These are phyloP conservation scores for Metschnikowia cerradonensis DNA, from an alignment of 805 yeast genomes.

Conservation along the genomic window DNA sequence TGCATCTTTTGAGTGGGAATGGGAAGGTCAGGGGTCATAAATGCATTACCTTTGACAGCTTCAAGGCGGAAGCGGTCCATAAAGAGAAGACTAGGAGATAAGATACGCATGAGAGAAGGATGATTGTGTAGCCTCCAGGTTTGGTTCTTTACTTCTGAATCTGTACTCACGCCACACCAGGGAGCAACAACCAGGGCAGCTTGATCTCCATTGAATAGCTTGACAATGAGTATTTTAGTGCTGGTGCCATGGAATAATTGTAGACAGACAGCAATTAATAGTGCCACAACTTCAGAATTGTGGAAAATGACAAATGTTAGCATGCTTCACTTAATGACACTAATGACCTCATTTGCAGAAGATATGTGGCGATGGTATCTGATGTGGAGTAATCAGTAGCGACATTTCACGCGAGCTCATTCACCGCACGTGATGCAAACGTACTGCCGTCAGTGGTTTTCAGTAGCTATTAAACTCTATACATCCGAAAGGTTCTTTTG, in stretches of 20 bases:
- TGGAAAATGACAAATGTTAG: slow-evolving; percentile 18
- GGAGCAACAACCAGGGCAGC: slow-evolving; percentile 14
- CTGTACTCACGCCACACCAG: slow-evolving; percentile 28
- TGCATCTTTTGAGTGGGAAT: slow-evolving; percentile 1
- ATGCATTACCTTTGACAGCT: not conserved
- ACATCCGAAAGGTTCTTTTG: too few relatives aligned
- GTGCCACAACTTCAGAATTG: slow-evolving; percentile 16
- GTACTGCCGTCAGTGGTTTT: not conserved
- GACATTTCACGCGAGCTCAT: not conserved
- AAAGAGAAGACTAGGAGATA: slow-evolving; percentile 4
- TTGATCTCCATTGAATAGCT: slow-evolving; percentile 10
- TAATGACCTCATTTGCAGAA: not conserved
- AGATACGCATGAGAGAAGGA: slow-evolving; percentile 8
- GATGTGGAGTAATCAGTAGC: not conserved
- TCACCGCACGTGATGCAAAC: not conserved
- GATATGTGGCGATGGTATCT: not conserved
- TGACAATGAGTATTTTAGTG: slow-evolving; percentile 13
- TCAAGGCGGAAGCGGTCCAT: slow-evolving; percentile 8
- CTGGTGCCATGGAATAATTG: slow-evolving; percentile 9
- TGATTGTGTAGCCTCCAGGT: slow-evolving; percentile 8
- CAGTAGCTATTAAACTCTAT: too few relatives aligned
- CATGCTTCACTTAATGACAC: slow-evolving; percentile 6
- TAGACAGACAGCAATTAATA: slow-evolving; percentile 18
- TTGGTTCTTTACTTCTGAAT: slow-evolving; percentile 13
- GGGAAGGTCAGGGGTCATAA: slow-evolving; percentile 7